Evolutionary conservation across 2,329 filamentous ascomycete genomes (phyloP).

Genomic region (Shiraia sp.): DNA sequence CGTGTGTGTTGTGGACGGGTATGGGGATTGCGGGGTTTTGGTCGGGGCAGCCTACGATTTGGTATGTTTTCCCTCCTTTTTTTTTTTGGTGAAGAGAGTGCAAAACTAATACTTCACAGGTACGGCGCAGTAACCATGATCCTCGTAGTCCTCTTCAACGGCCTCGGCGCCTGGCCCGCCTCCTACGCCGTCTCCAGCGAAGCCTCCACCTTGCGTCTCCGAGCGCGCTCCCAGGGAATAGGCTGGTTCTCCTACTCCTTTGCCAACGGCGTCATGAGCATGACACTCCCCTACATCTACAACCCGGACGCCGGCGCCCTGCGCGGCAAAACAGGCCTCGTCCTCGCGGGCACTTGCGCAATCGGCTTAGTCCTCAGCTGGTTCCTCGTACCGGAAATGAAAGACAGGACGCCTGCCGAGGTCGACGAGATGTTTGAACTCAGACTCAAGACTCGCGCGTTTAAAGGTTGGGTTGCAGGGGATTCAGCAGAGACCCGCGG

Average conservation of each 20-base stretch:
- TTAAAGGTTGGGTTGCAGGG: background rate
- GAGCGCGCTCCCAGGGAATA: slow-evolving; percentile 3
- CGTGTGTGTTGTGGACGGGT: slow-evolving; percentile 7
- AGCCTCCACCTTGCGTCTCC: slow-evolving; percentile 3
- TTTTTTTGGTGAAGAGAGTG: background rate
- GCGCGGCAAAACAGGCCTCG: slow-evolving; percentile 45
- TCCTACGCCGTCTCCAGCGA: slow-evolving; percentile 37
- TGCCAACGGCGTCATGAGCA: slow-evolving; percentile 1
- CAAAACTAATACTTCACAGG: slow-evolving; percentile 5
- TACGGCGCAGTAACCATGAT: slow-evolving; percentile 8
- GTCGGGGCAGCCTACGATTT: background rate
- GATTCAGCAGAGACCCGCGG: no score
- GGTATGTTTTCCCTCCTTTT: background rate
- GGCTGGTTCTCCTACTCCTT: slow-evolving; percentile 1
- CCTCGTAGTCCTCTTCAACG: slow-evolving; percentile 33
- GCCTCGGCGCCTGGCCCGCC: slow-evolving; percentile 42
- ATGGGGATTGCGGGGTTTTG: slow-evolving; percentile 11
- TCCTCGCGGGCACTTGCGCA: slow-evolving; percentile 35
- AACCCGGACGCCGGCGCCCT: slow-evolving; percentile 44
- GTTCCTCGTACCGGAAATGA: slow-evolving; percentile 1
- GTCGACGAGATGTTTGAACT: background rate
- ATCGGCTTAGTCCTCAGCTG: background rate
- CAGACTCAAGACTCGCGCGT: background rate
- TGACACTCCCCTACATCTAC: slow-evolving; percentile 39
- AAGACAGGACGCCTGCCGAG: background rate